A percentile compares a stretch with the other conserved stretches of the same genome.
phyloP scores from a whole-genome alignment of 2,329 filamentous ascomycete species.

The Trichoderma arundinaceum region DNA sequence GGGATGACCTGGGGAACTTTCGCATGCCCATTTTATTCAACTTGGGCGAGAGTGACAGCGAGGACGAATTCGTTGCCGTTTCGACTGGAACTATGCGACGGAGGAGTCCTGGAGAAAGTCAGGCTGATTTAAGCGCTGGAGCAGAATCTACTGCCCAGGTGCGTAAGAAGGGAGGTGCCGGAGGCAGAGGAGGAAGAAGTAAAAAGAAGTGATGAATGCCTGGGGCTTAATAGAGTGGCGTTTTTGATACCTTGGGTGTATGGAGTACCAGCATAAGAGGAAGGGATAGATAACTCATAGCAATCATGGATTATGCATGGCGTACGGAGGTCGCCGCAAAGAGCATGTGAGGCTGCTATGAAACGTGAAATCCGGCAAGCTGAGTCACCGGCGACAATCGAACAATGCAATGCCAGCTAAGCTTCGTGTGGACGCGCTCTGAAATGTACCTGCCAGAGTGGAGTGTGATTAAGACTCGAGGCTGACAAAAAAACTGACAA shows the following conservation, averaged over 20 bases:
- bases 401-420: slow-evolving; percentile 10
- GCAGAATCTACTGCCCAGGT: slow-evolving; percentile 57
- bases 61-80: slow-evolving; percentile 79
- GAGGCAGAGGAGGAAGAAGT: slow-evolving; percentile 51
- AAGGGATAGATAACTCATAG: neutral
- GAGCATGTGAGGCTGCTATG: slow-evolving; percentile 21
- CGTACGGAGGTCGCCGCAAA: neutral
- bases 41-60: slow-evolving; percentile 90
- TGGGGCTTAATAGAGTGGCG: neutral
- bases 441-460: neutral
- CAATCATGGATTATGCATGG: neutral
- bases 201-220: slow-evolving; percentile 27
- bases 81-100: slow-evolving; percentile 83
- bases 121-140: slow-evolving; percentile 56
- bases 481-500: slow-evolving; percentile 23
- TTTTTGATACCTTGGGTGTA: slow-evolving; percentile 1
- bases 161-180: slow-evolving; percentile 48
- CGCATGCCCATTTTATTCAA: slow-evolving; percentile 93
- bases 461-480: neutral
- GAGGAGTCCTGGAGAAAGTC: slow-evolving; percentile 77
- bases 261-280: neutral
- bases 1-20: slow-evolving; percentile 69
- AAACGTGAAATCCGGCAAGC: neutral
- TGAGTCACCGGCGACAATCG: slow-evolving; percentile 36
- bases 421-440: neutral